Evolutionary conservation across 2,329 filamentous ascomycete genomes (phyloP).

Genomic region (Alternaria alternata): DNA sequence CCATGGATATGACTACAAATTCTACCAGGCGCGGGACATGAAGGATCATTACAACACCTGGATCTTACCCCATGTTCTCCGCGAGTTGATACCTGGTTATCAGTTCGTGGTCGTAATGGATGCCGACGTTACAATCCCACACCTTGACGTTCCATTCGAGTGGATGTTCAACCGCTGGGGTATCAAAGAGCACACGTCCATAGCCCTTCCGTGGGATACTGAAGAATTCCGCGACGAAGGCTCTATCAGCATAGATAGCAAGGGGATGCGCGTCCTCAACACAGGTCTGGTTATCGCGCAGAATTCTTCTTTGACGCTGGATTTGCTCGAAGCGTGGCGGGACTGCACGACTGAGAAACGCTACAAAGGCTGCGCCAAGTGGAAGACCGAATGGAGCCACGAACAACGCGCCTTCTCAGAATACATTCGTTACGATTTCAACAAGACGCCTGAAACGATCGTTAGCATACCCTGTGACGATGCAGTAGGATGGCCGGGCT

Average conservation of each 20-base stretch:
- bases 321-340: conserved; percentile 43
- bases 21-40: conserved; percentile 50
- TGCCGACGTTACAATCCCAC: conserved; percentile 54
- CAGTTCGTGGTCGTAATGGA: conserved; percentile 57
- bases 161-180: conserved; percentile 61
- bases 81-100: conserved; percentile 52
- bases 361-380: conserved; percentile 38
- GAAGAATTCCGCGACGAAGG: conserved; percentile 14
- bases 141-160: conserved; percentile 57
- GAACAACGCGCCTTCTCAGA: conserved; percentile 48
- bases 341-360: conserved; percentile 38
- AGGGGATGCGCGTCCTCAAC: conserved; percentile 49
- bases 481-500: conserved; percentile 45
- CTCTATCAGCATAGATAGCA: conserved; percentile 46
- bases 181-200: conserved; percentile 49
- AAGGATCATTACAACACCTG: conserved; percentile 52
- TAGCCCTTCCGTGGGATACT: conserved; percentile 53
- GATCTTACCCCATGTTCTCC: conserved; percentile 54
- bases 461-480: conserved; percentile 47
- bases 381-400: conserved; percentile 40
- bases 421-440: conserved; percentile 46
- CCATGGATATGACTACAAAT: conserved; percentile 59
- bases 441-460: conserved; percentile 32
- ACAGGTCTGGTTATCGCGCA: conserved; percentile 53
- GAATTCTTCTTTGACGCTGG: conserved; percentile 29